Evolutionary conservation across 2,329 filamentous ascomycete species (phyloP).

Genomic region (Fusarium luffae): DNA sequence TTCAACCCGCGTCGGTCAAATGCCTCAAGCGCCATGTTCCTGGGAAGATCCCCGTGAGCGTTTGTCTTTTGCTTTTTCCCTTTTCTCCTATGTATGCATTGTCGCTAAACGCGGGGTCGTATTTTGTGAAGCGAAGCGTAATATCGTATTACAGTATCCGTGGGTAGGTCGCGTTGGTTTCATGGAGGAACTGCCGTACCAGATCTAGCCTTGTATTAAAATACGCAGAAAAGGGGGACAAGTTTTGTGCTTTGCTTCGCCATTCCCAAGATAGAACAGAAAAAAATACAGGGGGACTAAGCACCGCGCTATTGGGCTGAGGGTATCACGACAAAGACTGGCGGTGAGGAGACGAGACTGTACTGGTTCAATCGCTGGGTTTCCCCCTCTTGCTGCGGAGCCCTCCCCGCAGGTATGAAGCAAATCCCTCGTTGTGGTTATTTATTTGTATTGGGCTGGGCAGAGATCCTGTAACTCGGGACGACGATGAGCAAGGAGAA

Average conservation of each 20-base stretch:
- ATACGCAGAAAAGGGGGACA: background rate
- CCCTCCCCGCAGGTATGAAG: conserved; percentile 29
- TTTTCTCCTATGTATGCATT: background rate
- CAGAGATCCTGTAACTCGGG: conserved; percentile 32
- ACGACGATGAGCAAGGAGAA: conserved; percentile 26
- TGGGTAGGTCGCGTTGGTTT: background rate
- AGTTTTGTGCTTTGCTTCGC: conserved; percentile 32
- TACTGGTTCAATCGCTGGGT: background rate
- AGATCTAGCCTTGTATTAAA: conserved; percentile 14
- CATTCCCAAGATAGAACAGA: conserved; percentile 38
- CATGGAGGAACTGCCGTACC: conserved; percentile 24
- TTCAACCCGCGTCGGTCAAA: conserved; percentile 35
- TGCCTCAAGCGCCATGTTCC: conserved; percentile 33
- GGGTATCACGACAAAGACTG: conserved; percentile 37
- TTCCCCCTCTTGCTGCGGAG: conserved; percentile 23
- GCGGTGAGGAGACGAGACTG: conserved; percentile 33
- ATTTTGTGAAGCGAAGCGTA: background rate
- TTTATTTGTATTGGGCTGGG: conserved; percentile 32
- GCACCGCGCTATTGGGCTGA: conserved; percentile 38
- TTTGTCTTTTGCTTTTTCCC: conserved; percentile 23
- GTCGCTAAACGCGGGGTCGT: conserved; percentile 46
- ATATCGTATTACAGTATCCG: background rate
- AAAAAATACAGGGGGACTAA: conserved; percentile 21
- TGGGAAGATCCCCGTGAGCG: conserved; percentile 31
- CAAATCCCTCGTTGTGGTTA: conserved; percentile 20